Conservation (phyloP, 2,329 filamentous ascomycete species). For the Fusarium avenaceum region DNA sequence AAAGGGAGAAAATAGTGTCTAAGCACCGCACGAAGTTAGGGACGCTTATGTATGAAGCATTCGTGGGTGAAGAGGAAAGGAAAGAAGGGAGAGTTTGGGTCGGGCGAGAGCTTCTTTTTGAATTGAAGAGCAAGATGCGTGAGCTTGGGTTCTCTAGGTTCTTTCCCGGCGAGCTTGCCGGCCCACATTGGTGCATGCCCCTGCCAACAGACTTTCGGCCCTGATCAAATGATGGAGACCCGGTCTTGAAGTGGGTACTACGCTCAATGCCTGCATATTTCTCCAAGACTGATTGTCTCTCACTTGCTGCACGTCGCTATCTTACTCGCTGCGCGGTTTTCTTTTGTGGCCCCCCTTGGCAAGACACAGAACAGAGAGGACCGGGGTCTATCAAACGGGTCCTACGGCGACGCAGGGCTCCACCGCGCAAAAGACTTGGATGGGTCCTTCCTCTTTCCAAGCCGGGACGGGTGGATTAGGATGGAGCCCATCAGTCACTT, state of each 20-base stretch:
- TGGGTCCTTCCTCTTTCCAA: conserved; percentile 27
- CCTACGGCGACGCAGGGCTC: conserved; percentile 38
- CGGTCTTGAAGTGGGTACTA: conserved; percentile 38
- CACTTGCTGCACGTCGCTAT: conserved; percentile 24
- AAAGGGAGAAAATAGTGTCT: conserved; percentile 51
- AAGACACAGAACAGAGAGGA: conserved; percentile 33
- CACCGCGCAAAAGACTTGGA: conserved; percentile 38
- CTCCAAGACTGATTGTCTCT: conserved; percentile 39
- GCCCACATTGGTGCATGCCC: conserved; percentile 39
- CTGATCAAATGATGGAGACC: conserved; percentile 45
- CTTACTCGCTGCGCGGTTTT: conserved; percentile 31
- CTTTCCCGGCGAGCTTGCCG: conserved; percentile 49
- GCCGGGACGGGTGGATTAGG: conserved; percentile 42
- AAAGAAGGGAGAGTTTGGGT: conserved; percentile 52
- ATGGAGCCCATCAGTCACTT: conserved; percentile 38
- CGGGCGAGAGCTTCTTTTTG: conserved; percentile 58
- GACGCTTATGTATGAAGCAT: conserved; percentile 61
- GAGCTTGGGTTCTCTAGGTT: conserved; percentile 36
- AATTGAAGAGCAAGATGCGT: conserved; percentile 49
- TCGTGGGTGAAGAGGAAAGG: conserved; percentile 63
- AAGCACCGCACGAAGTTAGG: conserved; percentile 66
- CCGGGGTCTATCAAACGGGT: conserved; percentile 44
- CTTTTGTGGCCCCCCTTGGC: conserved; percentile 33
- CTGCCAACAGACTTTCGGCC: conserved; percentile 48
- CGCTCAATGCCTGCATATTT: conserved; percentile 39